Percentiles rank a stretch among this genome's conserved stretches.
These are phyloP conservation scores for Gamsiella multidivaricata DNA, from an alignment of 192 early-diverging fungal species.

Conservation along the genomic window DNA sequence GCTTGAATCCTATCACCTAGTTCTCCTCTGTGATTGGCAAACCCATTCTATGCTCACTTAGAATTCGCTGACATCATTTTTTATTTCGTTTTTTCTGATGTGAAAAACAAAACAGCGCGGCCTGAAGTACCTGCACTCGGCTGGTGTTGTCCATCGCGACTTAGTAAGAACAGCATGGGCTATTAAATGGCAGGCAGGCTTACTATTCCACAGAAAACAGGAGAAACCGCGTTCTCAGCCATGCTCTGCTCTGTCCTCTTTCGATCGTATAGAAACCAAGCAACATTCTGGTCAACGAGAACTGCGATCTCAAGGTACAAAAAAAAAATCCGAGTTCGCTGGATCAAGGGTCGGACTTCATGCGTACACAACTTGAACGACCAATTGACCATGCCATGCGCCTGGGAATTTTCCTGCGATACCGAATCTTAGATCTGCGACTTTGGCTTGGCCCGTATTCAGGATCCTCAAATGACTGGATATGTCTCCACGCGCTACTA, in stretches of 20 bases:
- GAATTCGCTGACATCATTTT: not conserved
- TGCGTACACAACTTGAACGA: too few species aligned
- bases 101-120: slow-evolving; percentile 67
- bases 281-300: slow-evolving; percentile 97
- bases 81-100: not conserved
- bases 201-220: too few species aligned
- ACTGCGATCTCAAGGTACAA: slow-evolving; percentile 90
- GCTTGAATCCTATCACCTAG: not conserved
- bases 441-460: slow-evolving; percentile 92
- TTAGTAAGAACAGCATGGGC: slow-evolving; percentile 62
- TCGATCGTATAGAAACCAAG: slow-evolving; percentile 67
- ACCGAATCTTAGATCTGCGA: slow-evolving; percentile 95
- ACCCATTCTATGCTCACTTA: too few species aligned
- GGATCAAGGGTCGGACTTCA: too few species aligned
- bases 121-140: slow-evolving; percentile 94
- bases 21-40: not conserved
- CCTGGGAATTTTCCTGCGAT: slow-evolving; percentile 92
- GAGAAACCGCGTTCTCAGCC: too few species aligned
- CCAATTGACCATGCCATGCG: too few species aligned
- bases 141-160: slow-evolving; percentile 95
- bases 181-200: too few species aligned
- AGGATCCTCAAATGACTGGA: slow-evolving; percentile 96
- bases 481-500: slow-evolving; percentile 99
- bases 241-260: not conserved
- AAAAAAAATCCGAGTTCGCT: not conserved